Evolutionary conservation across 305 asterid genomes (phyloP).

Genomic region (Fraxinus albicans): DNA sequence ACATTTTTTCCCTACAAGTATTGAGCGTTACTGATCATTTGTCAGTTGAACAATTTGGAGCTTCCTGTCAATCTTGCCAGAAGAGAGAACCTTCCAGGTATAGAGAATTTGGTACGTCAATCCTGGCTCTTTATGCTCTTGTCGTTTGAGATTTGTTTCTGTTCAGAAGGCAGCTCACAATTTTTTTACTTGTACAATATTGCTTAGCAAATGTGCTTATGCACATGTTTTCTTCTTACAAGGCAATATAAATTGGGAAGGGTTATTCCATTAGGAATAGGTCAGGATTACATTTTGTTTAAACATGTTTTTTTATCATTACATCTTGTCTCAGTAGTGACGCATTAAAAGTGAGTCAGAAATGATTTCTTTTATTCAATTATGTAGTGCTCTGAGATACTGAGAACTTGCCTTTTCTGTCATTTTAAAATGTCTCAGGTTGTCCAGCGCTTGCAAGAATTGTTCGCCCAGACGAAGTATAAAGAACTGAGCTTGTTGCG

Average conservation of each 20-base stretch:
- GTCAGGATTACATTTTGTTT: conserved; percentile 10
- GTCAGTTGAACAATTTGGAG: conserved; percentile 95
- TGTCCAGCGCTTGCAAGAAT: conserved; percentile 97
- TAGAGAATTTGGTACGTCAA: conserved; percentile 84
- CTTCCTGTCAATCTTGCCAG: conserved; percentile 98
- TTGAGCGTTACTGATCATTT: conserved; percentile 20
- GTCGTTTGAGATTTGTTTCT: conserved; percentile 8
- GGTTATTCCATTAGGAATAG: background rate
- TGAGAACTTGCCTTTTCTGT: background rate
- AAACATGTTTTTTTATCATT: background rate
- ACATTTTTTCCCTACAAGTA: conserved; percentile 28
- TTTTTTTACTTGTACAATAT: conserved; percentile 13
- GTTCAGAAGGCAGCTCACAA: conserved; percentile 1
- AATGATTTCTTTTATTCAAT: background rate
- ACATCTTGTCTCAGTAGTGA: background rate
- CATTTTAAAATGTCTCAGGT: conserved; percentile 53
- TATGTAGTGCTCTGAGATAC: background rate
- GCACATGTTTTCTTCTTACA: conserved; percentile 12
- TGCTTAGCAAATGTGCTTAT: conserved; percentile 19
- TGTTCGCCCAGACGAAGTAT: conserved; percentile 97
- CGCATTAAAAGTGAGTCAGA: background rate
- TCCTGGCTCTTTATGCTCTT: conserved; percentile 21
- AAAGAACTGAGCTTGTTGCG: conserved; percentile 99
- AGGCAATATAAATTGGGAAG: conserved; percentile 6
- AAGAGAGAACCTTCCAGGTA: conserved; percentile 99